Base-by-base conservation (phyloP, 2,329 filamentous ascomycete species). In the Aschersonia sp. region DNA sequence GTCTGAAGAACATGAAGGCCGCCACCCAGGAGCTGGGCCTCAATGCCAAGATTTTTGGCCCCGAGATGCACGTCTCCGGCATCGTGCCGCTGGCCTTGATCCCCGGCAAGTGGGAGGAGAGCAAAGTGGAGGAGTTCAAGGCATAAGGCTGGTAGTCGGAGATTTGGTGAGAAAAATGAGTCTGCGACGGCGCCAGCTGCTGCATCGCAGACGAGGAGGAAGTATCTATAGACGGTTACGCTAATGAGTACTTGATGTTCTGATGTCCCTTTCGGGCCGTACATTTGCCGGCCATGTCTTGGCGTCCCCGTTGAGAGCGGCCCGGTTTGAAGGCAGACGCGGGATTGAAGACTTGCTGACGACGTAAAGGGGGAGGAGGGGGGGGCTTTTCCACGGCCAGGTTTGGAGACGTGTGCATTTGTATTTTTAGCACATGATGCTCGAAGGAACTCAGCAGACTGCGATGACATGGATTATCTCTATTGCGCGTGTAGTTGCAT, bases 1-100 rank as follows among this genome's bases (percentile, higher is more conserved):
- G 92, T 72, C 83, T 98, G 56, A 96, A 95, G 83, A 98, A 97
- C 81, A 96, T 98, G 80, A 97, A 97, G 80, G 79, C 81, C 45
- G 90, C 94, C 51, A 92, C 88, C 52, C 81, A 90, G 66, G 92
- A 98, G 75, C 80, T 98, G 51, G 86, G 87, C 58, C 79, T 98
- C 55, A 67, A 76, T 55, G 74, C 75, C 63, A 76, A 78, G 68
- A 75, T 79, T 61, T 80, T 79, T 54, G 76, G 76, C 47, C 76
- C 76, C 43, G 81, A 95, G 72, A 96, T 97, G 87, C 88, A 97
- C 72, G 90, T 98, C 60, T 90, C 84, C 46, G 92, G 92, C 66
- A 97, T 97, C 62, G 90, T 98, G 56, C 90, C 92, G 49, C 73
- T 97, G 64, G 92, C 90, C 44, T 83, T 97, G 43, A 57, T 82